Evolutionary conservation across 257 asterid species (phyloP), one percentile per base, ranked within the genome.

Genomic region (Fraxinus excelsior): DNA sequence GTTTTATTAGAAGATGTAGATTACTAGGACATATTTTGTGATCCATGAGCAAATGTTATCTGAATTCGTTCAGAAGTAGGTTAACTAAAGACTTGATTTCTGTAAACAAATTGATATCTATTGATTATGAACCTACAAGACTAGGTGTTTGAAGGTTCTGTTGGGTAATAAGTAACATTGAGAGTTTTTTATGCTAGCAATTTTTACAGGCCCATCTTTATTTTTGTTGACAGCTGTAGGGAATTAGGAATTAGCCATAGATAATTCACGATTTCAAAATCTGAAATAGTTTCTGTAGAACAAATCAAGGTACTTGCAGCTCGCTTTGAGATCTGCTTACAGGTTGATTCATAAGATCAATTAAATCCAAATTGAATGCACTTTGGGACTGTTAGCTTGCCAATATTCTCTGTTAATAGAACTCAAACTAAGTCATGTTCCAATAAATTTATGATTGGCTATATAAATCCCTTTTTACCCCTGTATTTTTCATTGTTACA

Each of bases 81-180:
- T 62, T 62, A 23, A 25, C 14, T 2, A 3, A 25, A 25, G 68
- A 23, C 19, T 62, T 10, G 31, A 25, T 56, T 56, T 21, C 10
- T 62, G 34, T 5, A 62, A 9, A 26, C 34, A 25, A 1, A 21
- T 21, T 7, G 29, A 62, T 10, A 25, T 62, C 18, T 62, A 8
- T 62, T 25, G 35, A 62, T 13, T 62, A 11, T 18, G 21, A 25
- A 14, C 31, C 68, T 62, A 2, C 12, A 8, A 19, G 64, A 19
- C 11, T 53, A 19, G 23, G 64, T 53, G 26, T 70, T 11, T 8
- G 28, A 49, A 35, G n/a, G 29, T 49, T 68, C 69, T 73, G 70
- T 68, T 78, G 77, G 76, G 75, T 76, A 72, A 16, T 76, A 72
- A 16, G 29, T 70, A 35, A 37, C n/a, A 19, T 23, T 11, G 19